These are phyloP conservation scores for Cystobasidium pallidum DNA, from an alignment of 1,284 basidiomycete genomes.

Conservation along the genomic window DNA sequence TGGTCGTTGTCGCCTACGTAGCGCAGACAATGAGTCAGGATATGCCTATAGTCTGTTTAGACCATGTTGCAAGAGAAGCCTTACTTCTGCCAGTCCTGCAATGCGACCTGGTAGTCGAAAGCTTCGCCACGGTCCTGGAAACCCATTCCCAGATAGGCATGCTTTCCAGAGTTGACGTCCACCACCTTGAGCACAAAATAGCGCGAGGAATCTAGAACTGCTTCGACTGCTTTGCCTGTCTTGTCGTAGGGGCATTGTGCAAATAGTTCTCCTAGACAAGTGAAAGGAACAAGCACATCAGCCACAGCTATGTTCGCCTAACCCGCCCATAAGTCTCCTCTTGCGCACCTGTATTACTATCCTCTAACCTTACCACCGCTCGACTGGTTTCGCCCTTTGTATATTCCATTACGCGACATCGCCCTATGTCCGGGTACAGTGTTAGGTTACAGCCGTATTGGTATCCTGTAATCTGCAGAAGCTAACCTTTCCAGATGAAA, in stretches of 20 bases:
- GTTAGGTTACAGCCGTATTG: conserved; percentile 56
- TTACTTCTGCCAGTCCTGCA: conserved; percentile 94
- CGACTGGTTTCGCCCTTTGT: conserved; percentile 55
- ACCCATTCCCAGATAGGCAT: conserved; percentile 89
- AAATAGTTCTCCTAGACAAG: conserved; percentile 67
- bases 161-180: conserved; percentile 66
- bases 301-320: conserved; percentile 4
- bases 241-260: conserved; percentile 87
- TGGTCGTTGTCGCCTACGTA: conserved; percentile 56
- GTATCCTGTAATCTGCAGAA: conserved; percentile 61
- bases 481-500: conserved; percentile 79
- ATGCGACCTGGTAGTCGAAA: conserved; percentile 92
- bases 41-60: not conserved
- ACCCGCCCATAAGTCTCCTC: not conserved
- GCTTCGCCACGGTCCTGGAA: conserved; percentile 88
- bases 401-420: conserved; percentile 43
- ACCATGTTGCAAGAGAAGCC: conserved; percentile 46
- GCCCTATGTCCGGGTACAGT: conserved; percentile 52
- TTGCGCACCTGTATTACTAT: conserved; percentile 69
- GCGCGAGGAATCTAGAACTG: conserved; percentile 91
- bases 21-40: not conserved
- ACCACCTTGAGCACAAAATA: conserved; percentile 52
- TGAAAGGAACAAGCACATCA: conserved; percentile 29
- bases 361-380: conserved; percentile 73
- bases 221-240: conserved; percentile 78